Evolutionary conservation across 2,329 filamentous ascomycete species (phyloP).

Genomic region (Cytospora piceae): DNA sequence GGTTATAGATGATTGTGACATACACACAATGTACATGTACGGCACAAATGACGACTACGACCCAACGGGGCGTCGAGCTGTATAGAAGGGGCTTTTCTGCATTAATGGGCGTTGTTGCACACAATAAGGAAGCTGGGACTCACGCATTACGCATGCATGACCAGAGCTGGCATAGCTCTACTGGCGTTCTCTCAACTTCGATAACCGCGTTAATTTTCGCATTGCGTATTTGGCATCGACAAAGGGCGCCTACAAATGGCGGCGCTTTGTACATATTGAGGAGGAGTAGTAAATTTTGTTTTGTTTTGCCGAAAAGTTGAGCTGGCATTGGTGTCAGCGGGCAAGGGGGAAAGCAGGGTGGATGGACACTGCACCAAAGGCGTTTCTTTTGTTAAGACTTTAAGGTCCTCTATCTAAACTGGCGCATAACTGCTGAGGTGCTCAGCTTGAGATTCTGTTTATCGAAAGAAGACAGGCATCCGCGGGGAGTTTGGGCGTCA

Average conservation of each 20-base stretch:
- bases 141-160: slow-evolving; percentile 19
- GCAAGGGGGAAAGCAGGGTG: background rate
- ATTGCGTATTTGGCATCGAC: slow-evolving; percentile 6
- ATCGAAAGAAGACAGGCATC: background rate
- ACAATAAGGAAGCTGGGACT: background rate
- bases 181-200: slow-evolving; percentile 15
- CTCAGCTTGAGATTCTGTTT: slow-evolving; percentile 6
- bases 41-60: slow-evolving; percentile 12
- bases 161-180: slow-evolving; percentile 2
- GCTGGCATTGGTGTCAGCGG: slow-evolving; percentile 4
- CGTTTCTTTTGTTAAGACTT: slow-evolving; percentile 17
- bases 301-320: background rate
- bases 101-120: slow-evolving; percentile 24
- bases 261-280: background rate
- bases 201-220: background rate
- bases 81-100: slow-evolving; percentile 20
- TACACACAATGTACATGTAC: background rate
- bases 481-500: slow-evolving; percentile 25
- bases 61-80: slow-evolving; percentile 8
- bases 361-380: slow-evolving; percentile 6
- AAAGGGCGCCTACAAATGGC: background rate
- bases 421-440: background rate
- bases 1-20: slow-evolving; percentile 47
- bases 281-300: background rate
- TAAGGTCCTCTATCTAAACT: background rate